Evolutionary conservation across 495 filamentous ascomycete species (phyloP), one percentile per base, ranked within the genome.

Genomic region (Aspergillus saccharolyticus): DNA sequence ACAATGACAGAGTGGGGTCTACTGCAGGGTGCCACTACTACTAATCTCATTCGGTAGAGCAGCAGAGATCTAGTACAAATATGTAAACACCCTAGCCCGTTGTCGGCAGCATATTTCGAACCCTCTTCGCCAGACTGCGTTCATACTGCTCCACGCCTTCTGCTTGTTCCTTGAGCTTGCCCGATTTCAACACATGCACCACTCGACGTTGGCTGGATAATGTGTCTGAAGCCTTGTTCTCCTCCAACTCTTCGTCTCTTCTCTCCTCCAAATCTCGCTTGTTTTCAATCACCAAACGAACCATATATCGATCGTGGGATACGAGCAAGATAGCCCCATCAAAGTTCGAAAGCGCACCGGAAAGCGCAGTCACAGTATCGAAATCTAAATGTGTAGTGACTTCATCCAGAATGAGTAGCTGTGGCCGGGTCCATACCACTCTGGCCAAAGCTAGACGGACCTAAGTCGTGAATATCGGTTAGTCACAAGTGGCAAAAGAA

Each of bases 341-440:
- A 75, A 85, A 93, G 0, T 64, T 74, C 6, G 79, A 72, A 59
- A 95, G 70, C 12, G 84, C 87, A 33, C 79, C 76, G 3, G 83
- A 78, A 43, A 95, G 74, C 4, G 87, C 88, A 7, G 77, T 78
- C 25, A 92, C 87, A 3, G 87, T 89, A 67, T 91, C 78, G 61
- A 85, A 86, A 61, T 95, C 89, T 39, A 95, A 72, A 73, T 93
- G 89, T n/a, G 89, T 95, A 10, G 88, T 93, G 17, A 87, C 85
- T 67, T 95, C 89, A 64, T 95, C 89, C 9, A 95, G 80, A 15
- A 95, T 79, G 20, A 95, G 79, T 21, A 88, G 75, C 24, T 90
- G 88, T 46, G 89, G 89, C 12, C 78, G 72, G 42, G 70, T 74
- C 82, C 85, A 86, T 39, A 91, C 66, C 3, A 91, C 68, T 50